A percentile compares a stretch with the other conserved stretches of the same genome.
Evolutionary conservation across 331 rosid genomes (phyloP).

Genomic region (Ulmus americana): DNA sequence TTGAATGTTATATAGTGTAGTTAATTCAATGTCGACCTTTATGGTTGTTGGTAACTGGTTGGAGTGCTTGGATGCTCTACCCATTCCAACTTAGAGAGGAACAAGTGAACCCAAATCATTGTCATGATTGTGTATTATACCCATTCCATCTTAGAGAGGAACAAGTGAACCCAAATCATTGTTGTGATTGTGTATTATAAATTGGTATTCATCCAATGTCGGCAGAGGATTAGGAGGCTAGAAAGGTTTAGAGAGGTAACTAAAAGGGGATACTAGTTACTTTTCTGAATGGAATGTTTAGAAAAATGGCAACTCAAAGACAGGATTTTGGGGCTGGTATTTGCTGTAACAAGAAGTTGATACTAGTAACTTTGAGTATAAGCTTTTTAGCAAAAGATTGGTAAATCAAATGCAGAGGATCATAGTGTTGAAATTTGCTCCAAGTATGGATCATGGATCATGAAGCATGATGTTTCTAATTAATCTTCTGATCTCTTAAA

Average conservation of each 20-base stretch:
- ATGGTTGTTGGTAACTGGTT: not conserved
- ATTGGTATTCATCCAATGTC: no score
- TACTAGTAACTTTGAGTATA: not conserved
- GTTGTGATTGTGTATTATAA: no score
- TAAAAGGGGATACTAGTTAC: no score
- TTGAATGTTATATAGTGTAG: not conserved
- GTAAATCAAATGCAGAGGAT: not conserved
- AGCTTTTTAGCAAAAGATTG: not conserved
- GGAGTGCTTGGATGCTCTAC: not conserved
- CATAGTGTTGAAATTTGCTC: not conserved
- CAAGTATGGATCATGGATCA: not conserved
- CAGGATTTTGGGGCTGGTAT: not conserved
- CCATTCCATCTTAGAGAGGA: no score
- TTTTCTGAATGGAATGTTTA: no score
- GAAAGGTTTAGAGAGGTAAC: no score
- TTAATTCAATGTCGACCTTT: not conserved
- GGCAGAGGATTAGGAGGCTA: not conserved
- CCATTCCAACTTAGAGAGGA: not conserved
- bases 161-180: no score
- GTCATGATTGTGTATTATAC: no score
- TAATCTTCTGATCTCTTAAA: no score
- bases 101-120: not conserved
- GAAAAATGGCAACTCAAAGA: no score
- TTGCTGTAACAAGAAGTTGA: not conserved
- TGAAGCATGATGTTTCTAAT: no score